phyloP scores from a whole-genome alignment of 208 protist genomes.

The Trypanosoma avium region DNA sequence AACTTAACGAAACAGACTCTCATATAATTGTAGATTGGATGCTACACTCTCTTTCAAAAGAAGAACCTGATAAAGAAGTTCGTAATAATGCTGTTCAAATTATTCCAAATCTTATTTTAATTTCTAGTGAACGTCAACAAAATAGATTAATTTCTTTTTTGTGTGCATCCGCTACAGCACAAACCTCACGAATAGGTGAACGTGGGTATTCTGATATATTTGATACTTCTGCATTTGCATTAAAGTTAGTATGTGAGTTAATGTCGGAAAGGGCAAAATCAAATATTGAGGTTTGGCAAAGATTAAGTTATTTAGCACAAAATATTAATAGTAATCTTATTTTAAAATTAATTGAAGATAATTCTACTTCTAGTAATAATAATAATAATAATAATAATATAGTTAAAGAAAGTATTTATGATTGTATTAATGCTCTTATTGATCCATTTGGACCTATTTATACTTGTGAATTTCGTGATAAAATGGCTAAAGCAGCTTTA shows the following conservation, averaged over 20 bases:
- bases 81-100: conserved; percentile 35
- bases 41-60: conserved; percentile 38
- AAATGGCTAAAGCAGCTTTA: conserved; percentile 15
- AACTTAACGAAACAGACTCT: conserved; percentile 7
- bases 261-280: conserved; percentile 39
- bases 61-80: conserved; percentile 37
- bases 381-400: neutral
- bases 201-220: conserved; percentile 30
- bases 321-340: conserved; percentile 16
- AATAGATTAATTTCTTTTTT: conserved; percentile 33
- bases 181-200: conserved; percentile 19
- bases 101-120: conserved; percentile 26
- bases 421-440: conserved; percentile 18
- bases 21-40: conserved; percentile 33
- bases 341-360: conserved; percentile 6
- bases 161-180: conserved; percentile 23
- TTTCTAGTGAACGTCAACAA: conserved; percentile 31
- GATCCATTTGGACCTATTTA: conserved; percentile 17
- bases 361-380: no score
- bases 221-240: conserved; percentile 45
- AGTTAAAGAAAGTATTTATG: conserved; percentile 12
- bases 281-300: conserved; percentile 46
- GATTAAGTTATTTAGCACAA: conserved; percentile 5
- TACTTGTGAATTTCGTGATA: conserved; percentile 16
- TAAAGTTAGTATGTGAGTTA: conserved; percentile 40